phyloP scores from a whole-genome alignment of 169 alveolate genomes.

The Babesia bovis region DNA sequence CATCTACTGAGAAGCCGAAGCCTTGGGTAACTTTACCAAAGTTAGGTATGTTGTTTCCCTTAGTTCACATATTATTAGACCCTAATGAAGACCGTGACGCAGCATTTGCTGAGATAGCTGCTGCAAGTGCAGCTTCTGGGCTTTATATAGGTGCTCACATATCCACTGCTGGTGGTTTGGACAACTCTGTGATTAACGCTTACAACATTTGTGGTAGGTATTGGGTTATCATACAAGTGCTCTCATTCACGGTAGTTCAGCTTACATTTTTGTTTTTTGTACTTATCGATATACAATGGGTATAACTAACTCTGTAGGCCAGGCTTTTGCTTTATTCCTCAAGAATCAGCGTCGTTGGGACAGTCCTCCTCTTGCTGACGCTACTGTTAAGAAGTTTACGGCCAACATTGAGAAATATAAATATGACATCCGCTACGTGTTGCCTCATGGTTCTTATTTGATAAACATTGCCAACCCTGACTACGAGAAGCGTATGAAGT shows the following conservation, averaged over 20 bases:
- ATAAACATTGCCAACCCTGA: slow-evolving; percentile 87
- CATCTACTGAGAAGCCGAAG: slow-evolving; percentile 10
- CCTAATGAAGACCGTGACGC: slow-evolving; percentile 53
- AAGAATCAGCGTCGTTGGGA: slow-evolving; percentile 88
- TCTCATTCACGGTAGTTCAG: neutral
- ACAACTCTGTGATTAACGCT: slow-evolving; percentile 79
- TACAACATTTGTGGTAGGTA: slow-evolving; percentile 76
- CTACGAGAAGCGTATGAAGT: slow-evolving; percentile 79
- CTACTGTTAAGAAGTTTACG: slow-evolving; percentile 71
- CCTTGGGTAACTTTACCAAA: slow-evolving; percentile 60
- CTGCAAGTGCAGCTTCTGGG: slow-evolving; percentile 49
- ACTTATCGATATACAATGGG: too few relatives aligned
- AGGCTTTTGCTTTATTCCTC: slow-evolving; percentile 85
- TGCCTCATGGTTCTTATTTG: slow-evolving; percentile 88
- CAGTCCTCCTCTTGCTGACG: slow-evolving; percentile 77
- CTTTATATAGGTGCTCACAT: slow-evolving; percentile 87
- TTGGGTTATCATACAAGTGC: neutral
- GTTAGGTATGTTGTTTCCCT: slow-evolving; percentile 17
- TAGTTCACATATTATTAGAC: slow-evolving; percentile 18
- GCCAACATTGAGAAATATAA: slow-evolving; percentile 62
- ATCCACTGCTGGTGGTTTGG: slow-evolving; percentile 88
- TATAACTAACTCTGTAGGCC: slow-evolving; percentile 79
- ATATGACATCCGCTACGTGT: slow-evolving; percentile 71
- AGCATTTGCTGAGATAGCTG: slow-evolving; percentile 40
- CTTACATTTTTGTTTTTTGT: neutral